These are phyloP conservation scores for Taphrina sp. DNA, from an alignment of 1,139 yeast genomes.

Conservation along the genomic window DNA sequence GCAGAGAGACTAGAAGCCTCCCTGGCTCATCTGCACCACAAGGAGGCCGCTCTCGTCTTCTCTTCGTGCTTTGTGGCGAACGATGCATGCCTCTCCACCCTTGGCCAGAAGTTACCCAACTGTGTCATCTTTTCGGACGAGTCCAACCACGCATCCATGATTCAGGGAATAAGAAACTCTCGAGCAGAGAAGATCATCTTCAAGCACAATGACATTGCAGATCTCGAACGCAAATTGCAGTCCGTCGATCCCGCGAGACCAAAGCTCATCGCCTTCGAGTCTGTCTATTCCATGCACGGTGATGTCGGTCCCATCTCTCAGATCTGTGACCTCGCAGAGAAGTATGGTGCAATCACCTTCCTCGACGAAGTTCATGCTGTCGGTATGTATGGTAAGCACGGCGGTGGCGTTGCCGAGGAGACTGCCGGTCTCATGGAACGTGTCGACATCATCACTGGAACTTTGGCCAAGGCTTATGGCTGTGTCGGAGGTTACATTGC, in stretches of 20 bases:
- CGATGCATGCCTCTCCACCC: slow-evolving; percentile 88
- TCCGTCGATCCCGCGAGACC: slow-evolving; percentile 81
- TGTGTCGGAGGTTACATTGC: slow-evolving; percentile 97
- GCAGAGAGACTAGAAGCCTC: slow-evolving; percentile 84
- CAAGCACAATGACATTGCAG: slow-evolving; percentile 82
- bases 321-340: slow-evolving; percentile 93
- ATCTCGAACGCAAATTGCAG: slow-evolving; percentile 74
- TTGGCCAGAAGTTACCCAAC: slow-evolving; percentile 87
- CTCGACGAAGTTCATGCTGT: slow-evolving; percentile 98
- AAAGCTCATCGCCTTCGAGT: slow-evolving; percentile 92
- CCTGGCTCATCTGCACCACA: slow-evolving; percentile 85
- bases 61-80: slow-evolving; percentile 96
- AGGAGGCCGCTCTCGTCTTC: slow-evolving; percentile 91
- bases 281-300: slow-evolving; percentile 98
- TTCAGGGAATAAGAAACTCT: slow-evolving; percentile 89
- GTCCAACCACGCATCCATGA: slow-evolving; percentile 96
- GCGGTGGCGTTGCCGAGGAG: slow-evolving; percentile 99
- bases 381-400: slow-evolving; percentile 98
- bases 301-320: slow-evolving; percentile 90
- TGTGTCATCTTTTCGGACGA: slow-evolving; percentile 90
- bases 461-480: slow-evolving; percentile 95
- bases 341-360: slow-evolving; percentile 94
- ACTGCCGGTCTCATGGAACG: slow-evolving; percentile 87
- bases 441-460: slow-evolving; percentile 93
- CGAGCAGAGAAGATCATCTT: slow-evolving; percentile 84